These are phyloP conservation scores for Hypoxylon sp. DNA, from an alignment of 2,329 filamentous ascomycete genomes.

Conservation along the genomic window DNA sequence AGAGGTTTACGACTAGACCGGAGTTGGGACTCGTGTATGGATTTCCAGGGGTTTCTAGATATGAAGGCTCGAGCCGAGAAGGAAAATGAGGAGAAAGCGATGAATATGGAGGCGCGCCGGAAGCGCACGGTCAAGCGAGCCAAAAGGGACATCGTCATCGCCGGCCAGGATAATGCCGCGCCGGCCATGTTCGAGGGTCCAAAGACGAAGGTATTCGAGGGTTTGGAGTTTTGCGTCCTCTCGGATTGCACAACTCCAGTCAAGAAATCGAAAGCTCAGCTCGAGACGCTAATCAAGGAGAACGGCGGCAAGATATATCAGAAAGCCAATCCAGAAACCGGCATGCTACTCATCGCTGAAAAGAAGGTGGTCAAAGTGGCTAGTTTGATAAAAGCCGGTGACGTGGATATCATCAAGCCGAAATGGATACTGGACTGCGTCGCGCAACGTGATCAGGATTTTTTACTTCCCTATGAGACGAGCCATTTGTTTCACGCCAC, in stretches of 20 bases:
- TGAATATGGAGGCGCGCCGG: slow-evolving; percentile 77
- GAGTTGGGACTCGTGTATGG: slow-evolving; percentile 81
- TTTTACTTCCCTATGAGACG: slow-evolving; percentile 69
- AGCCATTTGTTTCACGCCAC: slow-evolving; percentile 77
- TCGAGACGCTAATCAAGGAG: slow-evolving; percentile 83
- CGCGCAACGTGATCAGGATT: slow-evolving; percentile 61
- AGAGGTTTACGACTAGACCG: slow-evolving; percentile 83
- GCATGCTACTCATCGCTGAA: slow-evolving; percentile 80
- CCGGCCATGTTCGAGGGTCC: slow-evolving; percentile 61
- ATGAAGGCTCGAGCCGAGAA: slow-evolving; percentile 74
- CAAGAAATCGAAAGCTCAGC: slow-evolving; percentile 78
- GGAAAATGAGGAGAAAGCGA: slow-evolving; percentile 76
- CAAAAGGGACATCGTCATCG: slow-evolving; percentile 75
- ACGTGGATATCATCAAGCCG: slow-evolving; percentile 77
- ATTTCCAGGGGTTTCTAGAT: slow-evolving; percentile 78
- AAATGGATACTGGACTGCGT: slow-evolving; percentile 87
- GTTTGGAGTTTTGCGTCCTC: slow-evolving; percentile 82
- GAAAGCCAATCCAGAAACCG: slow-evolving; percentile 67
- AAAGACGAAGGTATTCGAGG: slow-evolving; percentile 73
- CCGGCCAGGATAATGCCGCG: slow-evolving; percentile 67
- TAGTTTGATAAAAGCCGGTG: slow-evolving; percentile 77
- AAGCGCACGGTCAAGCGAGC: slow-evolving; percentile 65
- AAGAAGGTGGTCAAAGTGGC: slow-evolving; percentile 83
- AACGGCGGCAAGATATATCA: slow-evolving; percentile 85
- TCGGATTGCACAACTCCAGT: slow-evolving; percentile 75